A percentile compares a stretch with the other conserved stretches of the same genome.
Conservation (phyloP, 306 rosid species). For the Malus orientalis region DNA sequence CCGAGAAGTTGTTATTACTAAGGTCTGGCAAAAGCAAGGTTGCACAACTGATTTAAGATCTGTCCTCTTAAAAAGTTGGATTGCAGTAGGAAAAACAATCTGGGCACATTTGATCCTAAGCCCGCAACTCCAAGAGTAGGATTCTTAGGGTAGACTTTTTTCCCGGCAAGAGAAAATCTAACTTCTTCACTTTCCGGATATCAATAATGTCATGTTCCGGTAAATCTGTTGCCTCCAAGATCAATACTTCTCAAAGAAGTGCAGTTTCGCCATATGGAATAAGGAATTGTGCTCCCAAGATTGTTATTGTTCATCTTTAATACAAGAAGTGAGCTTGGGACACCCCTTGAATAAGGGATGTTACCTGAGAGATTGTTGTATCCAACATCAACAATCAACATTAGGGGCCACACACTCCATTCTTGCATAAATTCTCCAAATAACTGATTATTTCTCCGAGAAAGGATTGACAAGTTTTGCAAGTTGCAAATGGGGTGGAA, state of each 20-base stretch:
- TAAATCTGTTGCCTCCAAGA: not conserved
- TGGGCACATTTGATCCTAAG: not conserved
- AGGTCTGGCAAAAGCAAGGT: constrained; percentile 6
- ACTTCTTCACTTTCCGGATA: too few relatives aligned
- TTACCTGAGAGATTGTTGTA: not conserved
- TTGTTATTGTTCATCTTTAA: not conserved
- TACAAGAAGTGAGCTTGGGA: not conserved
- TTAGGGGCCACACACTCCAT: not conserved
- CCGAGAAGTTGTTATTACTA: not conserved
- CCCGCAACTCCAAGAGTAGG: too few relatives aligned
- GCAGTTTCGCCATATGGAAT: not conserved
- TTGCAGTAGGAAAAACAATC: not conserved
- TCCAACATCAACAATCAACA: not conserved
- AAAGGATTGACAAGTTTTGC: not conserved
- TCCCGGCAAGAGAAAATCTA: too few relatives aligned
- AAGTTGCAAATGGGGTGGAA: not conserved
- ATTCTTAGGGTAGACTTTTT: too few relatives aligned
- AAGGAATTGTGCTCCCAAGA: not conserved
- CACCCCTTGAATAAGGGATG: not conserved
- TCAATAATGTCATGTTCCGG: not conserved
- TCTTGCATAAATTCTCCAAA: not conserved
- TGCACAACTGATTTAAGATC: not conserved
- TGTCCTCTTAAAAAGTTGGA: not conserved
- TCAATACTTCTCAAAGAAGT: not conserved
- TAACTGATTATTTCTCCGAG: not conserved